These are phyloP conservation scores for Boletus reticulatus DNA, from an alignment of 768 basidiomycete species.

Conservation along the genomic window DNA sequence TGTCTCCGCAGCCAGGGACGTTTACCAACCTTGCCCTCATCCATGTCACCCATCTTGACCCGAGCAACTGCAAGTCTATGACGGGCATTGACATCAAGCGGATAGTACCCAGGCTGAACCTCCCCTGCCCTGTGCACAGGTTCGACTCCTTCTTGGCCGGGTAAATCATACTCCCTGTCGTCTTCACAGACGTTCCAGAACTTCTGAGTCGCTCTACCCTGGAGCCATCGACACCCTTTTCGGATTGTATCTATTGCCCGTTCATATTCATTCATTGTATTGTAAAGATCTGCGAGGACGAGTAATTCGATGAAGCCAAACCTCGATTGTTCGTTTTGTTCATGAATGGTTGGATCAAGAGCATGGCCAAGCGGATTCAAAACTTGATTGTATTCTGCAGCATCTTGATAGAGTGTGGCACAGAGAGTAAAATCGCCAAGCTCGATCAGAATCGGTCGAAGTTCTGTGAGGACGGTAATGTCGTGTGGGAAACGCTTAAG, in stretches of 20 bases:
- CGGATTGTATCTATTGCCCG: conserved; percentile 68
- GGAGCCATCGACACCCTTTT: conserved; percentile 86
- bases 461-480: conserved; percentile 71
- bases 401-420: conserved; percentile 63
- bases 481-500: conserved; percentile 54
- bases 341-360: conserved; percentile 16
- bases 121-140: conserved; percentile 41
- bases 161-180: conserved; percentile 78
- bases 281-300: conserved; percentile 81
- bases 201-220: conserved; percentile 67
- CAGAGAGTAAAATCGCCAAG: conserved; percentile 65
- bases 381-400: conserved; percentile 66
- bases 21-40: conserved; percentile 73
- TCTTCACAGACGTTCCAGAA: conserved; percentile 84
- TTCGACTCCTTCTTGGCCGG: conserved; percentile 52
- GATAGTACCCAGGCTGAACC: conserved; percentile 49
- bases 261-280: conserved; percentile 65
- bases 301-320: conserved; percentile 59
- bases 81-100: conserved; percentile 44
- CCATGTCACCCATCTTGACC: conserved; percentile 73
- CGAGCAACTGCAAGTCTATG: conserved; percentile 83
- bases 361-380: conserved; percentile 43
- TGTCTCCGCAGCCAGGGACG: background rate
- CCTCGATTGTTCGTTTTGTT: conserved; percentile 7
- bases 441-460: conserved; percentile 56